Percentiles rank a stretch among this genome's conserved stretches.
phyloP scores from a whole-genome alignment of 2,329 filamentous ascomycete species.

The Colletotrichum somersetense region DNA sequence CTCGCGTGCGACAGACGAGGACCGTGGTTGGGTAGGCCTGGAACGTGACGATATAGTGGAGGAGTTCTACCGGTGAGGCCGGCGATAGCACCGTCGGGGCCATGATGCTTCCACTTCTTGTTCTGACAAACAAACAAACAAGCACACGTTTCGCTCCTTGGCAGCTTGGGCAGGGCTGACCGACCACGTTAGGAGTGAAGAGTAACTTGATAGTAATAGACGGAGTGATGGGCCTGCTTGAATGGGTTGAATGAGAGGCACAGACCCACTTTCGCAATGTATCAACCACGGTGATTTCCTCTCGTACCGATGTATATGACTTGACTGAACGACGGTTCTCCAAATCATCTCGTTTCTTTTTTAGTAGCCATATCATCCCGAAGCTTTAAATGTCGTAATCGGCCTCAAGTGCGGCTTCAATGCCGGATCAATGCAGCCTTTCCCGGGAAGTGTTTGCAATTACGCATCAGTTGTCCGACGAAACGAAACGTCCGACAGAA shows the following conservation, averaged over 20 bases:
- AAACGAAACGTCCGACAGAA: neutral
- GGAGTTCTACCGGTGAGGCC: conserved; percentile 69
- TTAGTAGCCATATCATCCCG: neutral
- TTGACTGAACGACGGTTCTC: neutral
- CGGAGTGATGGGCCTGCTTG: neutral
- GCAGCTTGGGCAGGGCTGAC: neutral
- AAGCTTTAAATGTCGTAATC: neutral
- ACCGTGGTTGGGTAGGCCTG: conserved; percentile 72
- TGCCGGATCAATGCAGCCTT: neutral
- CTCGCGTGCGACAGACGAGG: conserved; percentile 76
- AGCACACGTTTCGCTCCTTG: neutral
- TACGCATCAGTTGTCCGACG: neutral
- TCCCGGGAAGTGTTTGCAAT: neutral
- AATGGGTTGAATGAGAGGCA: neutral
- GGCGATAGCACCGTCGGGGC: conserved; percentile 63
- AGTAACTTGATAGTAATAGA: neutral
- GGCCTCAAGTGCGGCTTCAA: neutral
- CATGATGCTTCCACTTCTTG: neutral
- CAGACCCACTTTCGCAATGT: neutral
- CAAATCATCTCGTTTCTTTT: neutral
- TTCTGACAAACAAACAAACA: no score
- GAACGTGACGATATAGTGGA: conserved; percentile 72
- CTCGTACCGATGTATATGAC: neutral
- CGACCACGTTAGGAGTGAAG: neutral
- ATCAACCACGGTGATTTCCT: neutral